These are phyloP conservation scores for Picea sitchensis DNA, from an alignment of 75 land plant genomes.

Conservation along the genomic window DNA sequence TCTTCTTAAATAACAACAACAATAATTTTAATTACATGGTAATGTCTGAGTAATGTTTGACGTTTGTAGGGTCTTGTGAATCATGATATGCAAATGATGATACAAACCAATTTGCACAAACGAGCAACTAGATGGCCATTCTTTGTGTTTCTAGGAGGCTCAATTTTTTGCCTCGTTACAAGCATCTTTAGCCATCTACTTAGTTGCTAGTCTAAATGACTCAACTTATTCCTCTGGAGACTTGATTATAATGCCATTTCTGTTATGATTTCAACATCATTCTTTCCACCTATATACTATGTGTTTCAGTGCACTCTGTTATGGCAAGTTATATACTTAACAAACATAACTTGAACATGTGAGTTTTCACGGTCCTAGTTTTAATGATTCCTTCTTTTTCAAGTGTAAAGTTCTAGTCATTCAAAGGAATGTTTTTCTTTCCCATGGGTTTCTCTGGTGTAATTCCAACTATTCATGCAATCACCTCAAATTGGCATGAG, in stretches of 20 bases:
- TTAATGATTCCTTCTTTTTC: constrained; percentile 55
- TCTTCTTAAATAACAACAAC: too few species aligned
- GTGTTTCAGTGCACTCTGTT: constrained; percentile 53
- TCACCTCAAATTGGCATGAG: constrained; percentile 44
- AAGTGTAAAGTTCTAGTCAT: constrained; percentile 36
- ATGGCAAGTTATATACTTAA: constrained; percentile 45
- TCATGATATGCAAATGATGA: background rate
- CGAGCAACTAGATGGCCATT: constrained; percentile 61
- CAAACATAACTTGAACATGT: constrained; percentile 40
- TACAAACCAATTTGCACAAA: background rate
- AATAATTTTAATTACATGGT: background rate
- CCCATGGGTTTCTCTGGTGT: constrained; percentile 75
- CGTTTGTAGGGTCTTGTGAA: background rate
- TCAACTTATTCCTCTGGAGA: constrained; percentile 57
- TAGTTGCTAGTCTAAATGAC: constrained; percentile 60
- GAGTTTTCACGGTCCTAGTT: constrained; percentile 35
- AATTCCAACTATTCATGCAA: constrained; percentile 59
- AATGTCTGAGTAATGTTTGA: background rate
- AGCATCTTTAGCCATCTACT: constrained; percentile 71
- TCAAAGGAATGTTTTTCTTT: constrained; percentile 59
- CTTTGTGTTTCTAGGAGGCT: constrained; percentile 62
- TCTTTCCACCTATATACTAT: constrained; percentile 77
- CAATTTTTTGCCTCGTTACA: constrained; percentile 64
- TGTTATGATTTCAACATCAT: constrained; percentile 71
- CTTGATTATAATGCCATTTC: constrained; percentile 78